Base-by-base conservation (phyloP, 2,329 filamentous ascomycete genomes). In the Sporothrix mexicana region DNA sequence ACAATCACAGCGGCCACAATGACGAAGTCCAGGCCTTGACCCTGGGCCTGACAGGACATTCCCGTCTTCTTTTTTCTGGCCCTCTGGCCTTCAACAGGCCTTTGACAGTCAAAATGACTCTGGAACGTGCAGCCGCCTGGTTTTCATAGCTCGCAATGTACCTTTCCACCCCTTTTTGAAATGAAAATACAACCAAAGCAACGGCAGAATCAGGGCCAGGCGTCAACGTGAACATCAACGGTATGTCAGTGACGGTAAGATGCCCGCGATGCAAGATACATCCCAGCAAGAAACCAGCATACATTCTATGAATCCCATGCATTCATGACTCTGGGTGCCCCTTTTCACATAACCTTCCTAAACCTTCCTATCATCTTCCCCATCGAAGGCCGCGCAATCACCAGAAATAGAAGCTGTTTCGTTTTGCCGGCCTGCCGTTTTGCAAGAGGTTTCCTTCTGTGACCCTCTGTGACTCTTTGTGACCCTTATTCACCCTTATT, bases 361-460 rank as follows among this genome's bases (percentile, higher is more conserved):
- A 41, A 45, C 61, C n/a, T n/a, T 20, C n/a, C 61, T 36, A 57
- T 7, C 53, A 5, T 36, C 30, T 8, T 20, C 51, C 4, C 51
- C 20, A 7, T 7, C 9, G 25, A n/a, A 51, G 25, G 25, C n/a
- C 66, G 47, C 66, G 66, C 47, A 53, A 68, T 47, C 64, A 36
- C 66, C 66, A 36, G 53, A 25, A 41, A 68, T 53, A 41, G 66
- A 68, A 23, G 36, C 66, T 55, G 66, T 53, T 68, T 68, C 47
- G 66, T 68, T 53, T 68, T 68, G 66, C 20, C 47, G 25, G 41
- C 25, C 47, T 53, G 12, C 13, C 62, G 43, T 30, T 66, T 43
- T 30, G n/a, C n/a, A 23, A 45, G 7, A 25, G 61, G n/a, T 66
- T 66, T 66, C 61, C 5, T n/a, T 15, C 47, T 66, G 30, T 36